Evolutionary conservation across 2,329 filamentous ascomycete species (phyloP).

Genomic region (Purpureocillium takamizusanense): DNA sequence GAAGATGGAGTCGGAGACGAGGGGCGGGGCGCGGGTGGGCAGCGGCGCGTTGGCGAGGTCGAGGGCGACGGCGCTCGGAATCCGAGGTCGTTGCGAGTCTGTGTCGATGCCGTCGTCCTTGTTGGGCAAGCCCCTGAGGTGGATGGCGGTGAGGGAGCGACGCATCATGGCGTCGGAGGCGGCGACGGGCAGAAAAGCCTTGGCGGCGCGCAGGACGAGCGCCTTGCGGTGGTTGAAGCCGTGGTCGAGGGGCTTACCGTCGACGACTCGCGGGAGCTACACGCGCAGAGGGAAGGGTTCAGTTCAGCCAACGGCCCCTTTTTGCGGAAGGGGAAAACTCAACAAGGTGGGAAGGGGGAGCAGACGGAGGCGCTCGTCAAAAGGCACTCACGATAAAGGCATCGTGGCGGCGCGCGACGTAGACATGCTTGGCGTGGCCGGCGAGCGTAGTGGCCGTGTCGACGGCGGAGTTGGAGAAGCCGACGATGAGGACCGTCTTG

Average conservation of each 20-base stretch:
- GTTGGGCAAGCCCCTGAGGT: conserved; percentile 12
- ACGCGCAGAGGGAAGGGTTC: too few species aligned
- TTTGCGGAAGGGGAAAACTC: too few species aligned
- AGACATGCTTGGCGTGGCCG: conserved; percentile 25
- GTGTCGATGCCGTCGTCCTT: conserved; percentile 4
- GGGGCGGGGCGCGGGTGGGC: conserved; percentile 12
- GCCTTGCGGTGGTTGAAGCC: conserved; percentile 5
- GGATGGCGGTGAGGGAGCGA: conserved; percentile 9
- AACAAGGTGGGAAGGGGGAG: too few species aligned
- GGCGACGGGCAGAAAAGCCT: neutral
- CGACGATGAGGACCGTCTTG: conserved; percentile 33
- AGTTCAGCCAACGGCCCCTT: too few species aligned
- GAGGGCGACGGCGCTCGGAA: conserved; percentile 17
- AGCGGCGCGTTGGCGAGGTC: conserved; percentile 15
- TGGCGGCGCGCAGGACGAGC: conserved; percentile 11
- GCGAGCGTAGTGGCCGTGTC: conserved; percentile 21
- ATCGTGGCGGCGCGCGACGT: conserved; percentile 31
- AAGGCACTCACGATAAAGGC: conserved; percentile 25
- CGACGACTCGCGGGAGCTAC: conserved; percentile 9
- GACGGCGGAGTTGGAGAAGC: conserved; percentile 27
- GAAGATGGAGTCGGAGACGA: conserved; percentile 17
- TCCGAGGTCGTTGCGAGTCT: too few species aligned
- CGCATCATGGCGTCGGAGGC: conserved; percentile 1
- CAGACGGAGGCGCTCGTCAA: conserved; percentile 10
- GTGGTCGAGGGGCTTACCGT: conserved; percentile 25